Base-by-base conservation (phyloP, 1,139 yeast species). In the Saccharomyces hybrid region DNA sequence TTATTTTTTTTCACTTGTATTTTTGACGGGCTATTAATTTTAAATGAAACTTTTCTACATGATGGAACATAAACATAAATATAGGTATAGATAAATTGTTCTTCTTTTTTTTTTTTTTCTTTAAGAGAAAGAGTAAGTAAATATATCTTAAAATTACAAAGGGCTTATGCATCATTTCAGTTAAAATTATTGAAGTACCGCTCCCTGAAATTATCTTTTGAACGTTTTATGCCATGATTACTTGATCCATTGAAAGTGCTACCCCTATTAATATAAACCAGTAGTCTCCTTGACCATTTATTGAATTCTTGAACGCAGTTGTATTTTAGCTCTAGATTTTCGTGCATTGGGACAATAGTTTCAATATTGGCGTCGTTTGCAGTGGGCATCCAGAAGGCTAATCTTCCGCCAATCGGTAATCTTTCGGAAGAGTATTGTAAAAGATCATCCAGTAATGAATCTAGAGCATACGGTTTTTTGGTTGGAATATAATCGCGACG, bases 341-440 rank as follows among this genome's bases (percentile, higher is more conserved):
- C 77, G 69, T 93, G 96, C 61, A 83, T 83, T 1, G 98, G 98
- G 46, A 91, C 83, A 55, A 81, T 76, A 38, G 87, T 82, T 56
- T 84, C 83, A 13, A 75, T 70, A 61, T 82, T 84, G 59, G 88
- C 96, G 61, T 88, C 96, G 66, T 90, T 90, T 1, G 97, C 96
- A 0, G 96, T 87, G 0, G 99, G 99, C 95, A 93, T 88, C 99
- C 99, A 93, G 68, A 90, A 91, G 26, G 95, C 88, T 42, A 93
- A 74, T 58, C 98, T 74, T 0, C 97, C 96, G 9, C 80, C 80
- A 2, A 83, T 73, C 0, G 86, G 88, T 55, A 93, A 75, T 63
- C 93, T 79, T 8, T 76, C 74, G 1, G 93, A 82, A 0, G 96
- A 80, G 74, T 86, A 93, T 27, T 74, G 71, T 46, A 93, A 74